phyloP scores from a whole-genome alignment of 768 basidiomycete species.

The Brasilioporus rufonigricans region DNA sequence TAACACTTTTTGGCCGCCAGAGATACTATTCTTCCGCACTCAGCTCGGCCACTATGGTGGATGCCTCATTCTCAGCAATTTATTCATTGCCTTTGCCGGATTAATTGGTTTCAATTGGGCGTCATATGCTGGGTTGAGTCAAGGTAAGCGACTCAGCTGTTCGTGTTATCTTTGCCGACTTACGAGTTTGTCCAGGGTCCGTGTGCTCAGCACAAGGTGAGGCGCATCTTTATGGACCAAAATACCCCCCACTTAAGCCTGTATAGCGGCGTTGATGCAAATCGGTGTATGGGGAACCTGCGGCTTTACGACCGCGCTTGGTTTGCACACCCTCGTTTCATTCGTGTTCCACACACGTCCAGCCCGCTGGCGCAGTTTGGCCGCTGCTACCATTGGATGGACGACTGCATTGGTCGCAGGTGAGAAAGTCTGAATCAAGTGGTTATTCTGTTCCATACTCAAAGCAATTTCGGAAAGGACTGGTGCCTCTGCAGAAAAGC shows the following conservation, averaged over 20 bases:
- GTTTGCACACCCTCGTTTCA: constrained; percentile 66
- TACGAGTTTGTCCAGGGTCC: constrained; percentile 34
- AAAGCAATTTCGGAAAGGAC: constrained; percentile 29
- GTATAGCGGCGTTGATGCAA: constrained; percentile 54
- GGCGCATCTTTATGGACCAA: not conserved
- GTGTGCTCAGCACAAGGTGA: constrained; percentile 63
- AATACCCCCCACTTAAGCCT: not conserved
- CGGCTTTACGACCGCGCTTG: constrained; percentile 64
- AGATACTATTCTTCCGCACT: constrained; percentile 66
- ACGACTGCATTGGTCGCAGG: constrained; percentile 45
- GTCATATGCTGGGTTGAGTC: constrained; percentile 39
- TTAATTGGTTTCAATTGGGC: constrained; percentile 55
- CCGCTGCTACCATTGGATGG: constrained; percentile 55
- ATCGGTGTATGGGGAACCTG: constrained; percentile 59
- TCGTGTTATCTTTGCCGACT: not conserved
- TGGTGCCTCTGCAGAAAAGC: constrained; percentile 35
- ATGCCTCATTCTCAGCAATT: constrained; percentile 59
- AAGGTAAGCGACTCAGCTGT: constrained; percentile 37
- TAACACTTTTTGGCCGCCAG: constrained; percentile 33
- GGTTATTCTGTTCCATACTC: not conserved
- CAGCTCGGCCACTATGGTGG: constrained; percentile 69
- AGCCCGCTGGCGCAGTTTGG: constrained; percentile 45
- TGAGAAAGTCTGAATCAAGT: constrained; percentile 30
- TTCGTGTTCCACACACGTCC: constrained; percentile 57
- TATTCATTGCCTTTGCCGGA: constrained; percentile 51